Conservation (phyloP, 2,329 filamentous ascomycete species). For the Exophiala alcalophila region DNA sequence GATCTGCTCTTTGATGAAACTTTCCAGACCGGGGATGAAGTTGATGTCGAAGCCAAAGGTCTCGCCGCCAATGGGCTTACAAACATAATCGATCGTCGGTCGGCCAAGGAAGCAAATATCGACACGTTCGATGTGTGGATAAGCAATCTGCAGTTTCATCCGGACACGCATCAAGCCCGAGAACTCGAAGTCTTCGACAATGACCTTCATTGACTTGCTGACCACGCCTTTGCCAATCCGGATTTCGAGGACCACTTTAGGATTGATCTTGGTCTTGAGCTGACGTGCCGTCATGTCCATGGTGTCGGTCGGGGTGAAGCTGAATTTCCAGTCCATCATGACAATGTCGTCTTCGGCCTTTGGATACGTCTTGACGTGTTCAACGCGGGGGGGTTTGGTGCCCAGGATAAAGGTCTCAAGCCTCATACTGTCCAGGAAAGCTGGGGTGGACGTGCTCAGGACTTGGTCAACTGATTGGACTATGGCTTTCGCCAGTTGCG, state of each 20-base stretch:
- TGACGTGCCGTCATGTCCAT: conserved; percentile 88
- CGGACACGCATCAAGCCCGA: conserved; percentile 95
- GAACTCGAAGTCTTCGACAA: conserved; percentile 96
- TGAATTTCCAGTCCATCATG: conserved; percentile 99
- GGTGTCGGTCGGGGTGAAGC: conserved; percentile 93
- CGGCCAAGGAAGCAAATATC: conserved; percentile 92
- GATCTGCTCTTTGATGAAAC: conserved; percentile 93
- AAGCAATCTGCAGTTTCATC: conserved; percentile 93
- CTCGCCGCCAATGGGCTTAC: conserved; percentile 94
- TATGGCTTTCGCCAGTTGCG: conserved; percentile 85
- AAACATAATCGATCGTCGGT: conserved; percentile 91
- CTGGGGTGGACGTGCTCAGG: conserved; percentile 83
- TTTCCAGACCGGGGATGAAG: conserved; percentile 91
- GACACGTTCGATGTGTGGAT: conserved; percentile 89
- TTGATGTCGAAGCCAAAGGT: conserved; percentile 98
- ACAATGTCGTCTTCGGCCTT: conserved; percentile 93
- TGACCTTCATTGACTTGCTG: conserved; percentile 94
- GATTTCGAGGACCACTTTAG: conserved; percentile 92
- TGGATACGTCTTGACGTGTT: conserved; percentile 97
- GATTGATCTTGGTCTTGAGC: conserved; percentile 92
- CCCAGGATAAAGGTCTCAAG: conserved; percentile 92
- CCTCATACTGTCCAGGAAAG: conserved; percentile 88
- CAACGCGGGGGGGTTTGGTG: conserved; percentile 90
- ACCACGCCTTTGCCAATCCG: conserved; percentile 93
- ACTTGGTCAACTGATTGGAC: conserved; percentile 95